These are phyloP conservation scores for Begonia fuchsioides DNA, from an alignment of 306 rosid genomes.

Conservation along the genomic window DNA sequence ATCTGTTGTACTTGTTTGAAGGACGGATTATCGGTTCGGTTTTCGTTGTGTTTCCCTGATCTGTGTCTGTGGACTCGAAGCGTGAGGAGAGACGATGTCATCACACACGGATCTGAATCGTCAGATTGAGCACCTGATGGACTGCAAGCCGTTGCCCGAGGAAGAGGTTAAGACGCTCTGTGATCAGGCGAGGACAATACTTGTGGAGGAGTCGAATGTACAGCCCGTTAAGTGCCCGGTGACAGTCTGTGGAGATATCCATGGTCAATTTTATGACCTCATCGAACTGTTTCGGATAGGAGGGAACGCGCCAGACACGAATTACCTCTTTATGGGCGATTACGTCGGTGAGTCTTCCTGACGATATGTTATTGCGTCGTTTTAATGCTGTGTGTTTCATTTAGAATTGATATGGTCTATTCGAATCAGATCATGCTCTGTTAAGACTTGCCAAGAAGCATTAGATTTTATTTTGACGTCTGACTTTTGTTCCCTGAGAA, in stretches of 20 bases:
- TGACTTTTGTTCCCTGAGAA: neutral
- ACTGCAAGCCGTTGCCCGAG: conserved; percentile 39
- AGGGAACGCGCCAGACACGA: conserved; percentile 56
- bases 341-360: conserved; percentile 43
- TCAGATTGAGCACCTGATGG: conserved; percentile 53
- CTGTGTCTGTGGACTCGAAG: conserved; percentile 15
- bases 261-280: conserved; percentile 69
- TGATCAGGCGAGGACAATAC: conserved; percentile 49
- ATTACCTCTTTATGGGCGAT: conserved; percentile 71
- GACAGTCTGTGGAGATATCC: conserved; percentile 65
- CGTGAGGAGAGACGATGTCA: conserved; percentile 19
- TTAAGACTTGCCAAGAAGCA: neutral
- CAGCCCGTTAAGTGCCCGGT: conserved; percentile 77
- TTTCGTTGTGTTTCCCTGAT: neutral
- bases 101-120: conserved; percentile 57
- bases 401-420: neutral
- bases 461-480: neutral
- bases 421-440: neutral
- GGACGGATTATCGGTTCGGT: conserved; percentile 2
- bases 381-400: neutral
- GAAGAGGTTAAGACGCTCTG: conserved; percentile 42
- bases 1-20: conserved; percentile 2
- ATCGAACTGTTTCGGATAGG: conserved; percentile 64
- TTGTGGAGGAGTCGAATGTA: conserved; percentile 66
- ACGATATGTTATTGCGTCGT: conserved; percentile 1